Conservation (phyloP, 2,329 filamentous ascomycete species). For the Orbilia ellipsospora region DNA sequence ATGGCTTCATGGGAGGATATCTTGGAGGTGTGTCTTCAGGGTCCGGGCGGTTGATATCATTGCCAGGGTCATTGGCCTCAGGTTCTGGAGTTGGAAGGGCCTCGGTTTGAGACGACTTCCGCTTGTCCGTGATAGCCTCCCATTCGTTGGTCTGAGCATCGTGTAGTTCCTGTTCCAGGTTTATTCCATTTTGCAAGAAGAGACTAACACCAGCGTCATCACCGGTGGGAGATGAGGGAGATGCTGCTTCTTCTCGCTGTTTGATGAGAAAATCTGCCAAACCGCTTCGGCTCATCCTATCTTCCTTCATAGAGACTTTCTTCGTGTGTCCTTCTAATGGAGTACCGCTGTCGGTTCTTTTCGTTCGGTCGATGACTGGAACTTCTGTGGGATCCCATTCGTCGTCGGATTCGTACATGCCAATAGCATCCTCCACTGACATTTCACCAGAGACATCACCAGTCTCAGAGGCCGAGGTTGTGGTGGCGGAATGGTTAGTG, state of each 20-base stretch:
- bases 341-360: constrained; percentile 58
- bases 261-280: constrained; percentile 56
- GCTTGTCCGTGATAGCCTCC: constrained; percentile 50
- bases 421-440: constrained; percentile 60
- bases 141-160: constrained; percentile 54
- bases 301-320: constrained; percentile 56
- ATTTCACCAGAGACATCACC: constrained; percentile 55
- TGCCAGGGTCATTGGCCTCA: constrained; percentile 28
- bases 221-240: constrained; percentile 45
- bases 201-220: constrained; percentile 55
- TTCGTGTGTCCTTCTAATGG: constrained; percentile 56
- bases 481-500: constrained; percentile 48
- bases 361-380: constrained; percentile 56
- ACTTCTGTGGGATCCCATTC: constrained; percentile 57
- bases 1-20: constrained; percentile 48
- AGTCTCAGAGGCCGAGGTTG: constrained; percentile 46
- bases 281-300: constrained; percentile 54
- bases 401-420: constrained; percentile 59
- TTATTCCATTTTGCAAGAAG: constrained; percentile 44
- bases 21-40: constrained; percentile 46
- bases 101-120: constrained; percentile 32
- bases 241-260: constrained; percentile 55
- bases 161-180: constrained; percentile 39
- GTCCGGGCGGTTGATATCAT: constrained; percentile 37
- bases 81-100: constrained; percentile 15